phyloP scores from a whole-genome alignment of 129 eudicot genomes.

The Solidago caesia region DNA sequence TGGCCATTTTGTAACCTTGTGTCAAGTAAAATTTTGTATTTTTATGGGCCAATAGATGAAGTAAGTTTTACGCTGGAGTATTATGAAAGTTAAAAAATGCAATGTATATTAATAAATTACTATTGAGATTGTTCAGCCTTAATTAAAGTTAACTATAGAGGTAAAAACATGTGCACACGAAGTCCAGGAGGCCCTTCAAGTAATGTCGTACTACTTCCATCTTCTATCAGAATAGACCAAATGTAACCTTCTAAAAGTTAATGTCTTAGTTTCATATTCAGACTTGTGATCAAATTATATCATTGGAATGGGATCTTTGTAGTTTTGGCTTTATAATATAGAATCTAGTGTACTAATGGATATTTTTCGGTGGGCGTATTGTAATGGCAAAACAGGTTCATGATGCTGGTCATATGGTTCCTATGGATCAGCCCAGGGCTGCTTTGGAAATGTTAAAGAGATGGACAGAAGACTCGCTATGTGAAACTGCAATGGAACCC shows the following conservation, averaged over 20 bases:
- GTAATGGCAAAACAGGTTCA: conserved; percentile 24
- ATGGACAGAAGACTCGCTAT: conserved; percentile 45
- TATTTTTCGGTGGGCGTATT: not conserved
- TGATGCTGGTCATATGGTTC: conserved; percentile 80
- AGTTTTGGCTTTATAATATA: not conserved
- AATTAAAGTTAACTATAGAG: too few relatives aligned
- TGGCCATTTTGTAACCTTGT: not conserved
- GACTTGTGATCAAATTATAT: too few relatives aligned
- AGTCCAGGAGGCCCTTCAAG: not conserved
- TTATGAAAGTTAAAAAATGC: not conserved
- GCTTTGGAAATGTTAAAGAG: conserved; percentile 68
- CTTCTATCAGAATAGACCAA: not conserved
- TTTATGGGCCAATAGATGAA: not conserved
- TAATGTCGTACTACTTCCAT: not conserved
- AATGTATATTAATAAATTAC: not conserved
- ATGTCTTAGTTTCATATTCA: not conserved
- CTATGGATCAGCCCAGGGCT: conserved; percentile 80
- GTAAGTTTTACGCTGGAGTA: not conserved
- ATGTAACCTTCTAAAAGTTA: not conserved
- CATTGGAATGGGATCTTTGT: not conserved
- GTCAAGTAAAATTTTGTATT: not conserved
- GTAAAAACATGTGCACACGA: too few relatives aligned
- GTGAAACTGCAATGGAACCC: conserved; percentile 15
- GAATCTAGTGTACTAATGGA: not conserved
- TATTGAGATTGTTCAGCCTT: too few relatives aligned